phyloP scores from a whole-genome alignment of 2,329 filamentous ascomycete genomes.

The Daldinia sp. region DNA sequence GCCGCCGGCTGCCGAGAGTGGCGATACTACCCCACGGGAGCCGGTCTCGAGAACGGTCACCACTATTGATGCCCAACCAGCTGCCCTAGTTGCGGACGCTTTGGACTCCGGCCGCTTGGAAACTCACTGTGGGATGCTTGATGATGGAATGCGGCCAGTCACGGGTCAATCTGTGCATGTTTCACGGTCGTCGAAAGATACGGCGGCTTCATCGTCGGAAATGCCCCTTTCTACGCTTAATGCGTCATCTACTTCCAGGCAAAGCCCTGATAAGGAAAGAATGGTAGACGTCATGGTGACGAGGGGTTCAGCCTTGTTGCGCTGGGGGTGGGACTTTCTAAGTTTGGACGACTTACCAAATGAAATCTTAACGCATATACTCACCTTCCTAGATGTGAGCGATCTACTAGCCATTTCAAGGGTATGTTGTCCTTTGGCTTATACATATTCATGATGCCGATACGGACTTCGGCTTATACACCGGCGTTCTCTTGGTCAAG shows the following conservation, averaged over 20 bases:
- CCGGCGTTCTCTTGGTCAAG: conserved; percentile 4
- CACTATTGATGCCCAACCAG: conserved; percentile 46
- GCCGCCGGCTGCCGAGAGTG: conserved; percentile 37
- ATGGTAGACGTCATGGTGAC: conserved; percentile 29
- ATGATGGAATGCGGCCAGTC: conserved; percentile 28
- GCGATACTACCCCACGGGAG: conserved; percentile 40
- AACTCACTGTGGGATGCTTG: conserved; percentile 14
- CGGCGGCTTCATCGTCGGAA: conserved; percentile 15
- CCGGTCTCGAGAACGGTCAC: conserved; percentile 41
- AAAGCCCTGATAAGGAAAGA: conserved; percentile 28
- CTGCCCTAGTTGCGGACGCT: conserved; percentile 21
- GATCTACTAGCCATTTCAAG: conserved; percentile 64
- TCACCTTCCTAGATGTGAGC: conserved; percentile 64
- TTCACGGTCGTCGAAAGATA: conserved; percentile 21
- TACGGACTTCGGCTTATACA: conserved; percentile 7
- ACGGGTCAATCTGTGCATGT: conserved; percentile 28
- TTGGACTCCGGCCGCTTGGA: conserved; percentile 28
- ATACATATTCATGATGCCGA: conserved; percentile 12
- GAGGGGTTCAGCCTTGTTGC: conserved; percentile 31
- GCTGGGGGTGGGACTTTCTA: conserved; percentile 40
- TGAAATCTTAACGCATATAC: conserved; percentile 64
- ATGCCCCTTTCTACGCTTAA: conserved; percentile 25
- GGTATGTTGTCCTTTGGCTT: conserved; percentile 52
- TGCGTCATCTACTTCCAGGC: conserved; percentile 23
- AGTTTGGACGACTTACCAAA: conserved; percentile 58